phyloP scores from a whole-genome alignment of 2,329 filamentous ascomycete species.

The Colletotrichum graminicola region DNA sequence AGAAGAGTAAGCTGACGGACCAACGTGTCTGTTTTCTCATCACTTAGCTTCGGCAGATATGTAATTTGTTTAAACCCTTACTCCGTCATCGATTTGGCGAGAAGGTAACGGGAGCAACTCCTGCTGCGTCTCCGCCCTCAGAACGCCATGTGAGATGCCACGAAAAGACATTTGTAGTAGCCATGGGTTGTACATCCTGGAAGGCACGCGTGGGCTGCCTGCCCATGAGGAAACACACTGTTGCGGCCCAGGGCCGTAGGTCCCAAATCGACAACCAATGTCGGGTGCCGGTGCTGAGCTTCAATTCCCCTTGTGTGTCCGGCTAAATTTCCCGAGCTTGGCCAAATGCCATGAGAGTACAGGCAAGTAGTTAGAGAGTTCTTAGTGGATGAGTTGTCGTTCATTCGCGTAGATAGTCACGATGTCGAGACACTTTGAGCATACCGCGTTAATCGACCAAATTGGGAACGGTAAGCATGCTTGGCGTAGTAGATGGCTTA shows the following conservation, averaged over 20 bases:
- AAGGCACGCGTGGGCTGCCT: too few species aligned
- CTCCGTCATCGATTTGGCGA: too few species aligned
- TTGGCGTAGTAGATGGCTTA: neutral
- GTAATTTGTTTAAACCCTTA: neutral
- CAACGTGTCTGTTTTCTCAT: neutral
- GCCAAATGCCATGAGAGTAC: too few species aligned
- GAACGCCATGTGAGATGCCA: neutral
- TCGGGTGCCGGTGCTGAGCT: constrained; percentile 11
- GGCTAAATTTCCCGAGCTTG: constrained; percentile 24
- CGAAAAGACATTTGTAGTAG: neutral
- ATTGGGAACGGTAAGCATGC: too few species aligned
- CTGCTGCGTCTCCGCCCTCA: neutral
- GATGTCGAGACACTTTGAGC: too few species aligned
- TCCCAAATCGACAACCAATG: constrained; percentile 7
- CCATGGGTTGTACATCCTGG: too few species aligned
- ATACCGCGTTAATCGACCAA: too few species aligned
- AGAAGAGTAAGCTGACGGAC: neutral
- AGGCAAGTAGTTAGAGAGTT: too few species aligned
- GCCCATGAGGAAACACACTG: neutral
- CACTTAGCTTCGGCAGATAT: too few species aligned
- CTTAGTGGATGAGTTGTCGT: too few species aligned
- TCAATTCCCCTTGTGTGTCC: constrained; percentile 18
- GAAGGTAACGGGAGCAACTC: neutral
- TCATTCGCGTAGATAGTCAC: too few species aligned
- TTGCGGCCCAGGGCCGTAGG: neutral